A percentile compares a stretch with the other conserved stretches of the same genome.
Evolutionary conservation across 345 rosid genomes (phyloP).

Genomic region (Rubroshorea leprosula): DNA sequence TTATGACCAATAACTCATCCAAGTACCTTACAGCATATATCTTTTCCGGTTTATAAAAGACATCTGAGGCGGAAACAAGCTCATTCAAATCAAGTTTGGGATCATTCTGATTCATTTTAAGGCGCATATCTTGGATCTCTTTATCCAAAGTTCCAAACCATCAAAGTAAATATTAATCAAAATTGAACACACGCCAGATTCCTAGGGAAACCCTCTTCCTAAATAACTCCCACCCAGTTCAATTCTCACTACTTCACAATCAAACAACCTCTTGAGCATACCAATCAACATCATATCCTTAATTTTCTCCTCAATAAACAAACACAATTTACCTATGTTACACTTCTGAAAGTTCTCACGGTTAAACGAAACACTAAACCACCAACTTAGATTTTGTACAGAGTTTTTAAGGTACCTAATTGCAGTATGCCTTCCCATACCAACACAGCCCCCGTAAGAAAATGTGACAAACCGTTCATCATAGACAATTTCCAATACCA

Average conservation of each 20-base stretch:
- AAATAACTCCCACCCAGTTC: constrained; percentile 56
- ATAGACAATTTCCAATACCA: constrained; percentile 69
- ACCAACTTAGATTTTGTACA: constrained; percentile 80
- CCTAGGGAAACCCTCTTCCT: constrained; percentile 90
- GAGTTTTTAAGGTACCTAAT: constrained; percentile 70
- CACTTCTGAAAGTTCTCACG: constrained; percentile 27
- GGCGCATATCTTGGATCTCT: constrained; percentile 59
- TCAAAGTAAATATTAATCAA: constrained; percentile 74
- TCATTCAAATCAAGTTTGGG: constrained; percentile 33
- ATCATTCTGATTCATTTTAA: constrained; percentile 43
- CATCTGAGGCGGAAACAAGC: constrained; percentile 26
- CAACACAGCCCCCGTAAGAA: constrained; percentile 76
- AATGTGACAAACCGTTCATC: constrained; percentile 82
- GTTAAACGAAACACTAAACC: constrained; percentile 68
- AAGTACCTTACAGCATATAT: constrained; percentile 73
- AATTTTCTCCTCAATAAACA: constrained; percentile 51
- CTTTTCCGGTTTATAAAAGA: constrained; percentile 63
- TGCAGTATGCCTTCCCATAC: constrained; percentile 95
- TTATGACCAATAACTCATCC: constrained; percentile 74
- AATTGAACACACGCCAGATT: constrained; percentile 55
- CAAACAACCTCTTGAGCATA: constrained; percentile 52
- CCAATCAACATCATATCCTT: constrained; percentile 45
- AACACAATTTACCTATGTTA: constrained; percentile 48
- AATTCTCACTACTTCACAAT: constrained; percentile 43
- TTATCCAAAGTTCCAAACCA: constrained; percentile 63